These are phyloP conservation scores for Penicillium sp. DNA, from an alignment of 2,329 filamentous ascomycete genomes.

Conservation along the genomic window DNA sequence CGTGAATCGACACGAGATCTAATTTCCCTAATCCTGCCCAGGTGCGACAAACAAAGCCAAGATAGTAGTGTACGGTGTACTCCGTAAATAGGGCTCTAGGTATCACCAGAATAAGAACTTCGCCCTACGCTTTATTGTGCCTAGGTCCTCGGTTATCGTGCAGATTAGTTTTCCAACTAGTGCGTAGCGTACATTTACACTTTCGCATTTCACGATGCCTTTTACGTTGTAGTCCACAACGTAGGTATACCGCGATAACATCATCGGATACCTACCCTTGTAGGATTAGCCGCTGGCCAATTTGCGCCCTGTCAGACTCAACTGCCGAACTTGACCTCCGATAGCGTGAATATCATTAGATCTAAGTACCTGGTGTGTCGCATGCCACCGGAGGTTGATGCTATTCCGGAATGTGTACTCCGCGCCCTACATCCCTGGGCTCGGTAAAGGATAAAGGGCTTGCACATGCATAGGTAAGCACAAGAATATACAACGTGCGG, in stretches of 20 bases:
- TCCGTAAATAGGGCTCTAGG: too few relatives aligned
- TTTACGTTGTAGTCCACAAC: too few relatives aligned
- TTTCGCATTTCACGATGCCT: too few relatives aligned
- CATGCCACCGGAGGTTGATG: background rate
- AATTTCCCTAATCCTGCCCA: too few relatives aligned
- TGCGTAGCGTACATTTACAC: too few relatives aligned
- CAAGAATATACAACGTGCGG: background rate
- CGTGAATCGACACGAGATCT: too few relatives aligned
- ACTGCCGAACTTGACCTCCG: constrained; percentile 19
- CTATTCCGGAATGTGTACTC: constrained; percentile 6
- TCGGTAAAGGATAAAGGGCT: background rate
- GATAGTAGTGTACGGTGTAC: too few relatives aligned
- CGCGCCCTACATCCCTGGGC: background rate
- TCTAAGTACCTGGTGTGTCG: too few relatives aligned
- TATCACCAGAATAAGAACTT: too few relatives aligned
- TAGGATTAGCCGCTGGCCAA: constrained; percentile 13
- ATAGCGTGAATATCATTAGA: background rate
- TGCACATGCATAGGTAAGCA: background rate
- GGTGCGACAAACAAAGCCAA: too few relatives aligned
- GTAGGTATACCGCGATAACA: too few relatives aligned
- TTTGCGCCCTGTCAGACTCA: constrained; percentile 15
- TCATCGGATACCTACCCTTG: constrained; percentile 4
- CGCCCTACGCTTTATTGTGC: background rate
- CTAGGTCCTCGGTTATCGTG: background rate
- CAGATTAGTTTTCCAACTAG: too few relatives aligned